These are phyloP conservation scores for Epicoccum sorghinum DNA, from an alignment of 2,329 filamentous ascomycete species.

Conservation along the genomic window DNA sequence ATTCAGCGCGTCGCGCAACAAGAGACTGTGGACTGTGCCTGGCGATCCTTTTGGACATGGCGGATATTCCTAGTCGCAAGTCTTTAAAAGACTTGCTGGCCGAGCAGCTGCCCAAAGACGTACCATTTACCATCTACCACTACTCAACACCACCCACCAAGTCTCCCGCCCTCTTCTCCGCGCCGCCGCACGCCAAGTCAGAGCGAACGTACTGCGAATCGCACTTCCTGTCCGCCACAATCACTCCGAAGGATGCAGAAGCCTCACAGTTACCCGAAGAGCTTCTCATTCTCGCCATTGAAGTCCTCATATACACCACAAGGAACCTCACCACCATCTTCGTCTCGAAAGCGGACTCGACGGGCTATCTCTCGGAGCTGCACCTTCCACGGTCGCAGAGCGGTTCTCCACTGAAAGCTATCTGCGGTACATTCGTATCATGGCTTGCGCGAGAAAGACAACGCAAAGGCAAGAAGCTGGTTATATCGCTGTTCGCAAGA, in stretches of 20 bases:
- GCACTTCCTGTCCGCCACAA: constrained; percentile 73
- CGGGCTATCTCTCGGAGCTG: constrained; percentile 78
- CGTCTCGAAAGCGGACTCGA: constrained; percentile 96
- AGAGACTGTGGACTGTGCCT: not conserved
- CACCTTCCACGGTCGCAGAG: constrained; percentile 54
- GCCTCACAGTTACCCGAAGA: constrained; percentile 45
- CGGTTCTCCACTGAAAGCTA: constrained; percentile 75
- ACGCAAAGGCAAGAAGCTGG: constrained; percentile 68
- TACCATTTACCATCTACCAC: constrained; percentile 77
- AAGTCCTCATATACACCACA: constrained; percentile 85
- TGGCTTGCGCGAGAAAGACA: constrained; percentile 73
- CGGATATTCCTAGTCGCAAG: constrained; percentile 25
- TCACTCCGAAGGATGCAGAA: constrained; percentile 44
- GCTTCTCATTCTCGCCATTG: constrained; percentile 80
- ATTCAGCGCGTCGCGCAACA: constrained; percentile 13
- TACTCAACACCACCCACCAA: constrained; percentile 81
- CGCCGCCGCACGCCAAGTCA: constrained; percentile 72
- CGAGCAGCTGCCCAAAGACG: constrained; percentile 58
- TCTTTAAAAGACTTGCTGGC: constrained; percentile 55
- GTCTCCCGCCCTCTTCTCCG: constrained; percentile 77
- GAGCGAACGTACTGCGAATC: constrained; percentile 86
- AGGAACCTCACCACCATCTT: constrained; percentile 83
- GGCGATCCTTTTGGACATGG: constrained; percentile 28
- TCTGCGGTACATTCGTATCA: constrained; percentile 76
- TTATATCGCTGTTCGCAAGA: constrained; percentile 89